Conservation (phyloP, 2,329 filamentous ascomycete genomes). For the Talaromyces sp. region DNA sequence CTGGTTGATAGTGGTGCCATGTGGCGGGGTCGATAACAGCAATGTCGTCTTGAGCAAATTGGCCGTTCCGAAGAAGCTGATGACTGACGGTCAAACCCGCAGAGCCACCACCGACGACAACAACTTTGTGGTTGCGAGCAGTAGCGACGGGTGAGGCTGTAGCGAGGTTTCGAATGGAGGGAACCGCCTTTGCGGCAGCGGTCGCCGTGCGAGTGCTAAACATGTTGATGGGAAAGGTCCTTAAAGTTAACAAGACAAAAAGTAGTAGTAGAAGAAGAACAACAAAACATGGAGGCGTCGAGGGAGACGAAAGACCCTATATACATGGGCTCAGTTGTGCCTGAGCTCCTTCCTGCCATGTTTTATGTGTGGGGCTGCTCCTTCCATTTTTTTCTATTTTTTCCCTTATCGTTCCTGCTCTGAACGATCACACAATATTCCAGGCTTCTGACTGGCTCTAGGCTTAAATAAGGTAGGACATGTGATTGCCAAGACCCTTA, state of each 20-base stretch:
- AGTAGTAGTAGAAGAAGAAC: neutral
- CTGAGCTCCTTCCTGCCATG: neutral
- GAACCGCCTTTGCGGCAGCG: slow-evolving; percentile 25
- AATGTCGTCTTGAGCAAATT: slow-evolving; percentile 58
- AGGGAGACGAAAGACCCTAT: neutral
- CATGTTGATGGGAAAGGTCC: slow-evolving; percentile 23
- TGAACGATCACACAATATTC: neutral
- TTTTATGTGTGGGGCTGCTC: neutral
- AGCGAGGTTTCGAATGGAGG: slow-evolving; percentile 22
- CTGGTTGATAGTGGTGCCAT: slow-evolving; percentile 66
- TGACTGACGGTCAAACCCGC: slow-evolving; percentile 64
- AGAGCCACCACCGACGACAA: slow-evolving; percentile 64
- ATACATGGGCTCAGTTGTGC: neutral
- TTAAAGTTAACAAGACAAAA: neutral
- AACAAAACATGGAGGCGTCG: neutral
- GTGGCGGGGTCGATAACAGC: slow-evolving; percentile 60
- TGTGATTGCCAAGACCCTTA: neutral
- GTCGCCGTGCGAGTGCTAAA: slow-evolving; percentile 26
- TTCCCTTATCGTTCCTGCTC: neutral
- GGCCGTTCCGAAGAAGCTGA: slow-evolving; percentile 60
- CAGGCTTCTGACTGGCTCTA: neutral
- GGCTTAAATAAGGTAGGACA: neutral
- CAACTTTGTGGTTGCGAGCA: slow-evolving; percentile 56
- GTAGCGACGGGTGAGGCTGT: slow-evolving; percentile 34
- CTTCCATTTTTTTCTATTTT: neutral